A percentile compares a stretch with the other conserved stretches of the same genome.
Evolutionary conservation across 768 basidiomycete genomes (phyloP).

Genomic region (Hydnum rufescens): DNA sequence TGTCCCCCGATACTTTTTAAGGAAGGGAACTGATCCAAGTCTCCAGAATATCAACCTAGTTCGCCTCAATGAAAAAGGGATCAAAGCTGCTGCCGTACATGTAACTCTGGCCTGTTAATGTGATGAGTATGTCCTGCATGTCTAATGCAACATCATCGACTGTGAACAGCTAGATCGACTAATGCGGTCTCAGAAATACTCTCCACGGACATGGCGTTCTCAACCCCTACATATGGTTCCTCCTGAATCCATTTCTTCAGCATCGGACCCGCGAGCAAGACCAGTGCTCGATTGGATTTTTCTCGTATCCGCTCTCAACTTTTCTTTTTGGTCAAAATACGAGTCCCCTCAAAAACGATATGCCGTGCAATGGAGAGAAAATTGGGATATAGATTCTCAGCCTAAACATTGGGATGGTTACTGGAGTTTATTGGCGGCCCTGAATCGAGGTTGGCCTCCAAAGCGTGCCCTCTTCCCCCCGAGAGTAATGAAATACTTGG

Average conservation of each 20-base stretch:
- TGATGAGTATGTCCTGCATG: too few species aligned
- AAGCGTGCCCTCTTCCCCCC: neutral
- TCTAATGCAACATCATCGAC: too few species aligned
- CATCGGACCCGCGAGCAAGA: constrained; percentile 33
- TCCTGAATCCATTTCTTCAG: constrained; percentile 33
- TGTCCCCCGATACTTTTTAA: too few species aligned
- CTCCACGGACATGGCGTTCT: constrained; percentile 63
- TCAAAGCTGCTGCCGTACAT: constrained; percentile 43
- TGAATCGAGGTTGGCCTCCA: constrained; percentile 46
- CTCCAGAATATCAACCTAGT: constrained; percentile 40
- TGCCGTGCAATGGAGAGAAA: constrained; percentile 56
- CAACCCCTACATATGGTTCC: constrained; percentile 60
- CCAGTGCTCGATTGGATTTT: constrained; percentile 69
- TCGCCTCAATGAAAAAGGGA: constrained; percentile 32
- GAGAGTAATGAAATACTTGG: too few species aligned
- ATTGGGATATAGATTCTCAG: constrained; percentile 31
- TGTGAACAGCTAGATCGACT: constrained; percentile 45
- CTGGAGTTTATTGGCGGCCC: constrained; percentile 66
- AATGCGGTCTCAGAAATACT: constrained; percentile 43
- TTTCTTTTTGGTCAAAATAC: constrained; percentile 76
- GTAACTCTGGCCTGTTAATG: too few species aligned
- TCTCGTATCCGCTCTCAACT: constrained; percentile 68
- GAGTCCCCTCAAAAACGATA: constrained; percentile 29
- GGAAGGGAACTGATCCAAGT: too few species aligned
- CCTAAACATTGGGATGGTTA: constrained; percentile 35